A percentile compares a stretch with the other conserved stretches of the same genome.
Conservation (phyloP, 2,329 filamentous ascomycete genomes). For the Ceratocystis diversiconidia region DNA sequence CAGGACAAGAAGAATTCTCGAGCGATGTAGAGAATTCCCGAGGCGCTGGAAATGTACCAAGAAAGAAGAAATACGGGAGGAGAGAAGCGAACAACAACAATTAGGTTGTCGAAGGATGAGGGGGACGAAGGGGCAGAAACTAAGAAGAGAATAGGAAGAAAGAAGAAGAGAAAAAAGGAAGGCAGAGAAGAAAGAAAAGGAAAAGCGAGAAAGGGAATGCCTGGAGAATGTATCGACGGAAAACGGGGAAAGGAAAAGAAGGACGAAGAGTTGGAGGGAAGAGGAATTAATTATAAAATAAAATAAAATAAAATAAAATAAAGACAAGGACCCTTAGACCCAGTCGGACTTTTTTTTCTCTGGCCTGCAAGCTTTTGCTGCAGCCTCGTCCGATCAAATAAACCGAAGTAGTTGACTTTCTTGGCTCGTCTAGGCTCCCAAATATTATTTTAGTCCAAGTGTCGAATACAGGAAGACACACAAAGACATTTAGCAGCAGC, state of each 20-base stretch:
- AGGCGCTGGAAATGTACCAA: slow-evolving; percentile 26
- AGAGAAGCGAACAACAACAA: slow-evolving; percentile 20
- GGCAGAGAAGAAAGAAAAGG: background rate
- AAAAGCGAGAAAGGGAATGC: background rate
- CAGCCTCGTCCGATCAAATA: slow-evolving; percentile 1
- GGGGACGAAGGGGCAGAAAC: slow-evolving; percentile 20
- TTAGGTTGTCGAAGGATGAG: slow-evolving; percentile 24
- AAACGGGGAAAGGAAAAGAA: background rate
- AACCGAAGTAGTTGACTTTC: background rate
- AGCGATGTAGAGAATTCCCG: slow-evolving; percentile 33
- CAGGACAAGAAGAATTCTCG: slow-evolving; percentile 31
- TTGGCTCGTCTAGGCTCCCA: background rate
- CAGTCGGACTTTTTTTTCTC: background rate
- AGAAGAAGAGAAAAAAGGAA: slow-evolving; percentile 8
- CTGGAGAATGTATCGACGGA: slow-evolving; percentile 1
- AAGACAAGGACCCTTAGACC: background rate
- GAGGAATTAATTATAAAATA: slow-evolving; percentile 5
- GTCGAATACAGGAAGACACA: background rate
- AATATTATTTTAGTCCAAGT: background rate
- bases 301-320: slow-evolving; percentile 3
- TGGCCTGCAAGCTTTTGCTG: background rate
- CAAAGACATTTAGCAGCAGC: background rate
- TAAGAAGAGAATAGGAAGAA: slow-evolving; percentile 4
- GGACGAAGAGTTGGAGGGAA: slow-evolving; percentile 1
- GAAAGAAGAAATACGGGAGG: slow-evolving; percentile 20